Base-by-base conservation (phyloP, 2,329 filamentous ascomycete genomes). In the Ophiostoma himal-ulmi region DNA sequence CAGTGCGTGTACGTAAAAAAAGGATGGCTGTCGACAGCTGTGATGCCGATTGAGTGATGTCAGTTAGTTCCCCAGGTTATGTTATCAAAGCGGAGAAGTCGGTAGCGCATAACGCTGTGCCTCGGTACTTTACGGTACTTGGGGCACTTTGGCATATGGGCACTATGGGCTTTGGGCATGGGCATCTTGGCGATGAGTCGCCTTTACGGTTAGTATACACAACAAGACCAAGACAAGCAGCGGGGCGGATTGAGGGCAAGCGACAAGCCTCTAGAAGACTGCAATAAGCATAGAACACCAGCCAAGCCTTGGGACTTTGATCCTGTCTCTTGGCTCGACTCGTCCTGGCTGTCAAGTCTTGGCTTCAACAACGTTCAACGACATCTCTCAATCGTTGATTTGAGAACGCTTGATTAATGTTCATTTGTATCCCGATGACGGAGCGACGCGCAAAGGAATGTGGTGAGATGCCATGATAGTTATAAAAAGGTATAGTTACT, bases 71-170 rank as follows among this genome's bases (percentile, higher is more conserved):
- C 52, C 52, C 52, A 26, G 52, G 26, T 57, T 57, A 57, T 57
- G 52, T 57, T 57, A 57, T 57, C 52, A 57, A 57, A 57, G 52
- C 52, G 52, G 52, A 57, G 52, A 57, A 57, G 39, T 11, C 14
- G 39, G 39, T 44, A 44, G n/a, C 22, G 48, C 39, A n/a, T 22
- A 54, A 22, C 8, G 52, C 52, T 57, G 52, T 57, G 22, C 52
- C 52, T 57, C 52, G 52, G 52, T 22, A 57, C 52, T 30, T 57
- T 57, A 30, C 3, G 3, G 30, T 30, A 30, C 30, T 30, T 30
- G 30, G 30, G 30, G 52, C 52, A 57, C 52, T 30, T 57, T 57
- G 52, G 20, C 17, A 20, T 20, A 7, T 20, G 17, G 44, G 44
- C 44, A 44, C 13, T 44, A 30, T 14, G 41, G 41, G 41, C 13